phyloP scores from a whole-genome alignment of 2,329 filamentous ascomycete genomes.

The Lasiodiplodia theobromae region DNA sequence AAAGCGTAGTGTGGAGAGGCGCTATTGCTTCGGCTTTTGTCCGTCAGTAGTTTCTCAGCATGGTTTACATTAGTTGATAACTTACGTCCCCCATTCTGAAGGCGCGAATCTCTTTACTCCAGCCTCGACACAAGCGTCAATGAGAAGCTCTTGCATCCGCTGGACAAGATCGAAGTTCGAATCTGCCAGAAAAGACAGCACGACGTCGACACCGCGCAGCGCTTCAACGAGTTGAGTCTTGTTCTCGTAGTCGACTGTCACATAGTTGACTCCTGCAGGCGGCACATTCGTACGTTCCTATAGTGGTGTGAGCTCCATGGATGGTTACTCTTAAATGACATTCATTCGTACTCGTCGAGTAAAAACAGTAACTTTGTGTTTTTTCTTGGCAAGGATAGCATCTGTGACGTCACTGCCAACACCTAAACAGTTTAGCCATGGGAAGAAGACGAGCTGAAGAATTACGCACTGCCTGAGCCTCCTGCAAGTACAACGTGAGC shows the following conservation, averaged over 20 bases:
- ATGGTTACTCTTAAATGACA: too few relatives aligned
- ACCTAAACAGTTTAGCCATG: too few relatives aligned
- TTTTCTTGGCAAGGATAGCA: not conserved
- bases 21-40: not conserved
- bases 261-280: not conserved
- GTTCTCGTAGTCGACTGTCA: not conserved
- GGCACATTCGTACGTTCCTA: too few relatives aligned
- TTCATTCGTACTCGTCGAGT: not conserved
- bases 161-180: not conserved
- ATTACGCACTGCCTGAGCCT: too few relatives aligned
- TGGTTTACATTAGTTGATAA: not conserved
- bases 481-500: too few relatives aligned
- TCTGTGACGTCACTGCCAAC: slow-evolving; percentile 33
- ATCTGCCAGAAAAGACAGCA: not conserved
- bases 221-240: not conserved
- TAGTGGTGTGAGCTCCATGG: not conserved
- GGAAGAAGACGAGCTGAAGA: too few relatives aligned
- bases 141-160: slow-evolving; percentile 39
- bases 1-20: not conserved
- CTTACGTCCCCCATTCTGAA: slow-evolving; percentile 40
- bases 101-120: slow-evolving; percentile 42
- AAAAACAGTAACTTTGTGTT: not conserved
- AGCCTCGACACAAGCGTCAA: slow-evolving; percentile 42
- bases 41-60: not conserved
- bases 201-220: not conserved